A percentile compares a stretch with the other conserved stretches of the same genome.
These are phyloP conservation scores for Talaromyces sp. DNA, from an alignment of 2,329 filamentous ascomycete genomes.

Conservation along the genomic window DNA sequence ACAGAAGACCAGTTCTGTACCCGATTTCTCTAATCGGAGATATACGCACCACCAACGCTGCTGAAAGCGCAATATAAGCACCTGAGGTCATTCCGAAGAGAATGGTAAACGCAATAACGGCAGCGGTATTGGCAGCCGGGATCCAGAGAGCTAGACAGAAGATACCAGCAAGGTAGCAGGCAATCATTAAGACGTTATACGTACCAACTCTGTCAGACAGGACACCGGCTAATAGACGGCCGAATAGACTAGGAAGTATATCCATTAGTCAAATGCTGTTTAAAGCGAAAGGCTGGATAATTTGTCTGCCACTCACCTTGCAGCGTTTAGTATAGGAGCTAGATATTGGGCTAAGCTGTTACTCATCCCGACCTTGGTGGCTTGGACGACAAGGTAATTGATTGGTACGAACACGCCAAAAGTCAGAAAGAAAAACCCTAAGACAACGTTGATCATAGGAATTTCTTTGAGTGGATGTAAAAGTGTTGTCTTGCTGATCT, in stretches of 20 bases:
- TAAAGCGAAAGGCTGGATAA: neutral
- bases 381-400: slow-evolving; percentile 49
- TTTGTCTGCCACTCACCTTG: slow-evolving; percentile 29
- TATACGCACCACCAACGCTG: slow-evolving; percentile 29
- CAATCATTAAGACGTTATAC: slow-evolving; percentile 30
- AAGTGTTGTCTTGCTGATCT: slow-evolving; percentile 19
- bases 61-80: slow-evolving; percentile 28
- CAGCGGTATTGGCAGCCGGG: slow-evolving; percentile 15
- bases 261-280: neutral
- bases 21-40: slow-evolving; percentile 26
- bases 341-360: slow-evolving; percentile 50
- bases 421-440: slow-evolving; percentile 51
- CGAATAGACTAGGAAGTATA: slow-evolving; percentile 22
- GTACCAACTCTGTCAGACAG: slow-evolving; percentile 33
- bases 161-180: slow-evolving; percentile 19
- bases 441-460: slow-evolving; percentile 42
- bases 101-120: slow-evolving; percentile 24
- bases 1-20: slow-evolving; percentile 25
- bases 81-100: slow-evolving; percentile 29
- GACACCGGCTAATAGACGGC: slow-evolving; percentile 31
- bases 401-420: slow-evolving; percentile 57
- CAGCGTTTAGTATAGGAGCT: slow-evolving; percentile 53
- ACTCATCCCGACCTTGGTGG: slow-evolving; percentile 49
- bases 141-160: slow-evolving; percentile 27
- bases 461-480: slow-evolving; percentile 38